Conservation (phyloP, 139 green algal genomes). For the Tetraselmis chui region DNA sequence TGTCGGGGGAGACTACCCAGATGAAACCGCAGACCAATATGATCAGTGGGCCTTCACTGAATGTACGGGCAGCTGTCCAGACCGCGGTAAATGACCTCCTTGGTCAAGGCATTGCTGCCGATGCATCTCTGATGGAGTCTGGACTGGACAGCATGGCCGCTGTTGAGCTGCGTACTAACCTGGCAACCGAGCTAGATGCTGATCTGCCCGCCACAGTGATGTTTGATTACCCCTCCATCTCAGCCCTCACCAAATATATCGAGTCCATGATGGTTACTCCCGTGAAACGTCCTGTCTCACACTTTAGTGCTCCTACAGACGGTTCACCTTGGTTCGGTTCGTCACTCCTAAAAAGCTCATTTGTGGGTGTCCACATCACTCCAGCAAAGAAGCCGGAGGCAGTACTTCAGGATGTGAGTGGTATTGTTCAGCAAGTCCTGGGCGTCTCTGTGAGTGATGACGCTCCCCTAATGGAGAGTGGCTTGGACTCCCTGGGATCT, state of each 20-base stretch:
- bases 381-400: neutral
- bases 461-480: slow-evolving; percentile 59
- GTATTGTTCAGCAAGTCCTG: slow-evolving; percentile 5
- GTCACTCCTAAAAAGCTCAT: neutral
- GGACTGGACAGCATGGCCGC: slow-evolving; percentile 29
- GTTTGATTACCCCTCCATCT: slow-evolving; percentile 54
- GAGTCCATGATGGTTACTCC: neutral
- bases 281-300: neutral
- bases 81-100: neutral
- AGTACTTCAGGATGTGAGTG: neutral
- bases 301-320: neutral
- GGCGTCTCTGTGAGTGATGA: slow-evolving; percentile 23
- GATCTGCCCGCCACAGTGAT: slow-evolving; percentile 47
- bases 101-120: neutral
- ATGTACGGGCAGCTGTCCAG: neutral
- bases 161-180: slow-evolving; percentile 37
- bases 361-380: neutral
- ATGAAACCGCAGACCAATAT: neutral
- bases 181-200: slow-evolving; percentile 21
- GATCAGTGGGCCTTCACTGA: neutral
- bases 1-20: neutral
- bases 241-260: slow-evolving; percentile 30
- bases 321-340: neutral
- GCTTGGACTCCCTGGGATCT: slow-evolving; percentile 69
- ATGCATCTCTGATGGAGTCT: slow-evolving; percentile 29